Evolutionary conservation across 2,329 filamentous ascomycete genomes (phyloP).

Genomic region (Dactylonectria macrodidyma): DNA sequence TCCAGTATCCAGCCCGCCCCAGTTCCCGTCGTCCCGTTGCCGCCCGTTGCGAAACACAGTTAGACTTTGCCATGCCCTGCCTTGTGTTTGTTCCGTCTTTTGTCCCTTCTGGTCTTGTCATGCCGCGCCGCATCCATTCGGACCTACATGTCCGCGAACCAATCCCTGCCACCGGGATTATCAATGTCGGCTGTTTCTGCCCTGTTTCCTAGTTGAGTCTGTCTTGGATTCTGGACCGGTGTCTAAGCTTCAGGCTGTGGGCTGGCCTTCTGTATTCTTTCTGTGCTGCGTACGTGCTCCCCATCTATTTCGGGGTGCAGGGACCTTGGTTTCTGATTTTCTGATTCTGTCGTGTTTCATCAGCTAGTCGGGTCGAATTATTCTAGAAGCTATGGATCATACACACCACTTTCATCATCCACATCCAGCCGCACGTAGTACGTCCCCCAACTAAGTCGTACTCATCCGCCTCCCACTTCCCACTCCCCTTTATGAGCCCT

Average conservation of each 20-base stretch:
- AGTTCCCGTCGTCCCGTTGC: conserved; percentile 3
- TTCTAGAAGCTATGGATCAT: conserved; percentile 40
- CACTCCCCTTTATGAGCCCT: conserved; percentile 1
- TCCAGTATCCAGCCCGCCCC: conserved; percentile 8
- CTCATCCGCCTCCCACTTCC: conserved; percentile 14
- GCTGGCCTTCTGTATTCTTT: conserved; percentile 1
- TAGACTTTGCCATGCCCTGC: no score
- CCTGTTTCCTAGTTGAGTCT: background rate
- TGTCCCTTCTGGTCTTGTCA: background rate
- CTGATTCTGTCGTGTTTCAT: conserved; percentile 29
- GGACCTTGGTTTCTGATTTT: conserved; percentile 17
- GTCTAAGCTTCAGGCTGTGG: background rate
- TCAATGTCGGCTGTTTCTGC: conserved; percentile 31
- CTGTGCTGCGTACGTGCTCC: background rate
- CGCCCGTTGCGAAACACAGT: background rate
- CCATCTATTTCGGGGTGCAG: conserved; percentile 19
- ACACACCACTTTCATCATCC: conserved; percentile 27
- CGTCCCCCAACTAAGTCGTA: background rate
- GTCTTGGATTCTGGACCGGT: background rate
- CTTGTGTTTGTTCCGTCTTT: no score
- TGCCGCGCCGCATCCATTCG: conserved; percentile 32
- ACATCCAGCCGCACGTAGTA: background rate
- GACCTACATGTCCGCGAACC: conserved; percentile 37
- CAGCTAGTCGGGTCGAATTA: conserved; percentile 33
- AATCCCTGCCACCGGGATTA: conserved; percentile 31